A percentile compares a stretch with the other conserved stretches of the same genome.
These are phyloP conservation scores for Amphibolis antarctica DNA, from an alignment of 106 monocot species.

Conservation along the genomic window DNA sequence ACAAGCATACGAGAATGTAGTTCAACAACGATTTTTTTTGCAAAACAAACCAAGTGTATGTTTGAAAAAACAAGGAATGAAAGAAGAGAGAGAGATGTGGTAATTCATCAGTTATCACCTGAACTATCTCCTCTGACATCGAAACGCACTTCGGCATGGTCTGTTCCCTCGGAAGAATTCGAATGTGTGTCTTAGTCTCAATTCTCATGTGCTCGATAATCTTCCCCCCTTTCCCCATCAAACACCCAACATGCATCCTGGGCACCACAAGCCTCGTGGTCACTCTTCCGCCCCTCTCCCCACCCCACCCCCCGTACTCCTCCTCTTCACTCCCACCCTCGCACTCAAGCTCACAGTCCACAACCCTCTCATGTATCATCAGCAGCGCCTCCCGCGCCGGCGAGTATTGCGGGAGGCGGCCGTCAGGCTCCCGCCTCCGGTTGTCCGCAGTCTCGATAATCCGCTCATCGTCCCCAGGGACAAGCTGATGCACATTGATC, in stretches of 20 bases:
- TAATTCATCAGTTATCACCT: conserved; percentile 27
- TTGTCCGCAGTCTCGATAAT: conserved; percentile 82
- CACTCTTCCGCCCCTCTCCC: conserved; percentile 33
- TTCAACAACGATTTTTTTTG: too few species aligned
- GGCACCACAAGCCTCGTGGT: conserved; percentile 81
- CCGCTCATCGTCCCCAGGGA: conserved; percentile 62
- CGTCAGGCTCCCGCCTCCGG: conserved; percentile 60
- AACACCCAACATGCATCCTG: conserved; percentile 73
- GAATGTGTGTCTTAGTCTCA: conserved; percentile 90
- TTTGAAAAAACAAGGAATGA: neutral
- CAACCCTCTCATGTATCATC: conserved; percentile 60
- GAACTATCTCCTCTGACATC: conserved; percentile 72
- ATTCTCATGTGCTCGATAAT: conserved; percentile 99
- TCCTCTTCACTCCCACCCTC: conserved; percentile 9
- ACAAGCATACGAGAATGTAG: neutral
- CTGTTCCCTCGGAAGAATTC: conserved; percentile 82
- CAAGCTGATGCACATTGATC: conserved; percentile 55
- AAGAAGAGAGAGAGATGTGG: neutral
- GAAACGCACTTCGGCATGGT: conserved; percentile 72
- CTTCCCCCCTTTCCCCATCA: conserved; percentile 91
- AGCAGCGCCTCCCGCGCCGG: conserved; percentile 85
- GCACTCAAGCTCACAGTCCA: conserved; percentile 21
- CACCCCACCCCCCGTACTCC: conserved; percentile 22
- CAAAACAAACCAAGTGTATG: neutral
- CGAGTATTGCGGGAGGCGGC: conserved; percentile 71